Conservation (phyloP, 257 asterid genomes). For the Galeopsis tetrahit region DNA sequence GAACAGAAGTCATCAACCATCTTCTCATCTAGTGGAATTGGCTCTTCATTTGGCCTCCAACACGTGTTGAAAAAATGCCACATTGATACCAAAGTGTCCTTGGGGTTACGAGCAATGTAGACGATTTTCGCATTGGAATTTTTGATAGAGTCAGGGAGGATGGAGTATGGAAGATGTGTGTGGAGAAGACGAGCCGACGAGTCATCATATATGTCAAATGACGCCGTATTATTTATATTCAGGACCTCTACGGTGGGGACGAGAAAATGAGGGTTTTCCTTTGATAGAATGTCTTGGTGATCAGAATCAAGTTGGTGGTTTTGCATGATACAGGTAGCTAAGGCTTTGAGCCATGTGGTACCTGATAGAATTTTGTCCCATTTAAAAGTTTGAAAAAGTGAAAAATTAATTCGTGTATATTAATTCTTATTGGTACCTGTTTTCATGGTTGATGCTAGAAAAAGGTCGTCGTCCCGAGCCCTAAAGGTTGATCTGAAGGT, state of each 20-base stretch:
- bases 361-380: not conserved
- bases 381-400: too few relatives aligned
- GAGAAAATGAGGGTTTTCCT: not conserved
- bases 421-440: not conserved
- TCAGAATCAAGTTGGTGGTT: not conserved
- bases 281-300: constrained; percentile 7
- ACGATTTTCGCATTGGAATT: not conserved
- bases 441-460: constrained; percentile 10
- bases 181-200: constrained; percentile 12
- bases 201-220: not conserved
- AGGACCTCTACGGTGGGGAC: not conserved
- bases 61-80: constrained; percentile 8
- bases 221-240: not conserved
- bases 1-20: constrained; percentile 39
- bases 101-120: constrained; percentile 2
- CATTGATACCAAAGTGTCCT: constrained; percentile 2
- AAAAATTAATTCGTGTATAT: too few relatives aligned
- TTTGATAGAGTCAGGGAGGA: constrained; percentile 11
- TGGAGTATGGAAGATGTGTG: constrained; percentile 13
- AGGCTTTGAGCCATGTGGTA: constrained; percentile 20
- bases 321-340: not conserved
- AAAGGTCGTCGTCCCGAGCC: constrained; percentile 25
- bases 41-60: not conserved
- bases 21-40: constrained; percentile 17
- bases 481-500: not conserved